phyloP scores from a whole-genome alignment of 768 basidiomycete genomes.

The Mycena rosella region DNA sequence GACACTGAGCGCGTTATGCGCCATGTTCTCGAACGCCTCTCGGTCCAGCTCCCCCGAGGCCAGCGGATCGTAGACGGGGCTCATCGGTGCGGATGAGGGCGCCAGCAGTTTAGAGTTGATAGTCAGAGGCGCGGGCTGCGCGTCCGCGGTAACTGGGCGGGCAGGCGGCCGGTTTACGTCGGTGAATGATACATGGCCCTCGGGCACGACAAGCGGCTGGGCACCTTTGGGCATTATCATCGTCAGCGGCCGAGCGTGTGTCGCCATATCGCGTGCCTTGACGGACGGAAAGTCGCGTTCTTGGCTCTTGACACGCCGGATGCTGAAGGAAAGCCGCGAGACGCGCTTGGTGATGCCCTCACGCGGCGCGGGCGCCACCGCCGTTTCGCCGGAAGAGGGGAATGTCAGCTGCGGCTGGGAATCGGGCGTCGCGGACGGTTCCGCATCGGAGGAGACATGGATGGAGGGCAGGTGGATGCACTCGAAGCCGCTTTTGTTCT shows the following conservation, averaged over 20 bases:
- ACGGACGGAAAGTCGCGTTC: conserved; percentile 55
- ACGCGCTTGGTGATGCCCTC: conserved; percentile 77
- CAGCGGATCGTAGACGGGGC: conserved; percentile 56
- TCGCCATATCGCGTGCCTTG: conserved; percentile 39
- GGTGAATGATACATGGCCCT: conserved; percentile 79
- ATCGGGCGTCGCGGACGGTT: conserved; percentile 45
- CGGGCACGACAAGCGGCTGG: conserved; percentile 54
- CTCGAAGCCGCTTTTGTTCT: conserved; percentile 92
- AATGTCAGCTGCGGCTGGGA: conserved; percentile 57
- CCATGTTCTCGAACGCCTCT: conserved; percentile 79
- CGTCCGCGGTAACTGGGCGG: background rate
- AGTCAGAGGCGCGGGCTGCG: conserved; percentile 56
- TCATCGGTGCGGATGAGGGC: conserved; percentile 40
- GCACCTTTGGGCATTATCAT: conserved; percentile 75
- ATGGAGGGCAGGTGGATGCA: conserved; percentile 97
- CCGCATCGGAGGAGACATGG: conserved; percentile 85
- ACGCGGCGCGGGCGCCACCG: conserved; percentile 49
- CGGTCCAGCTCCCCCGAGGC: conserved; percentile 76
- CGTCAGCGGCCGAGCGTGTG: conserved; percentile 54
- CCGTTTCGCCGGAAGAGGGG: conserved; percentile 60
- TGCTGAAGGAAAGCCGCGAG: conserved; percentile 83
- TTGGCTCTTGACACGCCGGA: conserved; percentile 66
- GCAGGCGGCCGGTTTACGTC: conserved; percentile 29
- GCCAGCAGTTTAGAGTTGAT: conserved; percentile 66
- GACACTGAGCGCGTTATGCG: conserved; percentile 85